Percentiles rank a stretch among this genome's conserved stretches.
phyloP scores from a whole-genome alignment of 257 asterid genomes.

The Solanum virginianum region DNA sequence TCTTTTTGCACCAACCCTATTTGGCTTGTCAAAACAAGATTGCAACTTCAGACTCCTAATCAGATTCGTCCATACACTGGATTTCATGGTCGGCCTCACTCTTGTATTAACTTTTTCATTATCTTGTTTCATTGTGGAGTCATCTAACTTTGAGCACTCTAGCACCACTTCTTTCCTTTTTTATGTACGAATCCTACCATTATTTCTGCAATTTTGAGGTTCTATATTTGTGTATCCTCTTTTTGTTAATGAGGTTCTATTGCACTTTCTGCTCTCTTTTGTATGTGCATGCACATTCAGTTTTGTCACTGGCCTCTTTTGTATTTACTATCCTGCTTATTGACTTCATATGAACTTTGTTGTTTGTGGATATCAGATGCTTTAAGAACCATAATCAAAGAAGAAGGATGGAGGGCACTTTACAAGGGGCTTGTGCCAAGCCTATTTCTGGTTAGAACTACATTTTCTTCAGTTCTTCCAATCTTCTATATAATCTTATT shows the following conservation, averaged over 20 bases:
- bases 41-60: constrained; percentile 93
- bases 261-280: background rate
- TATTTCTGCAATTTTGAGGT: background rate
- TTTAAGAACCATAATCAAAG: constrained; percentile 68
- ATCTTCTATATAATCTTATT: background rate
- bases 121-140: background rate
- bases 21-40: constrained; percentile 96
- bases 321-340: background rate
- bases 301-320: background rate
- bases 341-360: background rate
- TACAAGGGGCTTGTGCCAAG: constrained; percentile 89
- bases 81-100: constrained; percentile 56
- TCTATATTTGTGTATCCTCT: background rate
- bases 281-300: background rate
- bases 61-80: constrained; percentile 73
- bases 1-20: constrained; percentile 81
- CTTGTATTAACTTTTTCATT: constrained; percentile 1
- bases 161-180: background rate
- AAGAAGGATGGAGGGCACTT: constrained; percentile 92
- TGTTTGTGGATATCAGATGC: constrained; percentile 50
- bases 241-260: background rate
- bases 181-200: background rate
- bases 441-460: constrained; percentile 56
- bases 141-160: background rate
- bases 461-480: constrained; percentile 3